phyloP scores from a whole-genome alignment of 1,284 basidiomycete species.

The Abortiporus biennis region DNA sequence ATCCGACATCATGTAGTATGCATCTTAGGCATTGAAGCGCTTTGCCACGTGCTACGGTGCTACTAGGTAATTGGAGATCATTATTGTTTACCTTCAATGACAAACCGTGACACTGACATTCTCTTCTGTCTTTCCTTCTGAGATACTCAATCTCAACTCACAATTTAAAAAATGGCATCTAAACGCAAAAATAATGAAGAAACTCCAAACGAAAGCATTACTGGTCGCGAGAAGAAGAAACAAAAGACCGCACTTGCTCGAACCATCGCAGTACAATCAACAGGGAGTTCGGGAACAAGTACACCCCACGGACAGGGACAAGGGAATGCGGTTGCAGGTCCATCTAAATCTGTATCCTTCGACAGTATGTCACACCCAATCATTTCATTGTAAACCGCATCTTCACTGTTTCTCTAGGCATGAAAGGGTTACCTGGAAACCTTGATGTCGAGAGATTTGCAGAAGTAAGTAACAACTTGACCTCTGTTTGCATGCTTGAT shows the following conservation, averaged over 20 bases:
- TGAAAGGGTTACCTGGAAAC: slow-evolving; percentile 59
- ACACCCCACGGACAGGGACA: slow-evolving; percentile 9
- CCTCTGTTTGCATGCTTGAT: background rate
- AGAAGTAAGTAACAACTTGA: slow-evolving; percentile 46
- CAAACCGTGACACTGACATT: too few relatives aligned
- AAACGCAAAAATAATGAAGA: slow-evolving; percentile 35
- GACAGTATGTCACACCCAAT: slow-evolving; percentile 28
- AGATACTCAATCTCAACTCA: too few relatives aligned
- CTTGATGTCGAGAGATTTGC: slow-evolving; percentile 86
- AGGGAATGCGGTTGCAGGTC: slow-evolving; percentile 28
- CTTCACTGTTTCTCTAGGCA: slow-evolving; percentile 28
- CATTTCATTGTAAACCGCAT: slow-evolving; percentile 1
- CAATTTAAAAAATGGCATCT: too few relatives aligned
- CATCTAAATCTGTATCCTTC: slow-evolving; percentile 33
- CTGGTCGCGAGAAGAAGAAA: slow-evolving; percentile 61
- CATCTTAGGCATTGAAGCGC: too few relatives aligned
- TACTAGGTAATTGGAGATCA: too few relatives aligned
- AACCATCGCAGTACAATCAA: slow-evolving; percentile 58
- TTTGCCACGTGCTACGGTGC: too few relatives aligned
- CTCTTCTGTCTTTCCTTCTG: too few relatives aligned
- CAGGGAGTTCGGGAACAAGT: slow-evolving; percentile 11
- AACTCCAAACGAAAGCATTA: slow-evolving; percentile 25
- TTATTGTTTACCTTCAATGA: too few relatives aligned
- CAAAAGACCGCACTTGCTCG: slow-evolving; percentile 55
- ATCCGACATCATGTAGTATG: too few relatives aligned